Evolutionary conservation across 768 basidiomycete genomes (phyloP), one percentile per base, ranked within the genome.

Genomic region (Calocera cornea): DNA sequence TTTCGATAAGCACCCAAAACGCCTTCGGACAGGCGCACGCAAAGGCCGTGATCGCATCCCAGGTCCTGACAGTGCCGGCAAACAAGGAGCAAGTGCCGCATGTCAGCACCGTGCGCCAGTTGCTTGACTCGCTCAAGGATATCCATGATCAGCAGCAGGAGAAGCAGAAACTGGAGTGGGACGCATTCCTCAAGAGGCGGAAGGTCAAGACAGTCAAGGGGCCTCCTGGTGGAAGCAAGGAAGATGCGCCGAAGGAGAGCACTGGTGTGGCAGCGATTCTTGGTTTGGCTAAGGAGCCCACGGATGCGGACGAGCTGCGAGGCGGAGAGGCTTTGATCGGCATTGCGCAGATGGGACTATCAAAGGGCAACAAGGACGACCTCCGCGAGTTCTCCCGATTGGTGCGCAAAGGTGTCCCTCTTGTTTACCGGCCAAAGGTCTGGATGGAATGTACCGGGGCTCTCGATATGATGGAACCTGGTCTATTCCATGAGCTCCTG

Each of bases 361-460:
- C 69, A 34, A 87, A 86, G 0, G 81, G 88, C 36, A 86, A 77
- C 50, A 79, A 81, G 69, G 84, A 90, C 68, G 91, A 94, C 69
- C 82, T 87, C 73, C 84, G 81, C 67, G 89, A 88, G 73, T 91
- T 98, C 69, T 86, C 87, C 68, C 79, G 84, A 68, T 79, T 99
- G 5, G 83, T 95, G n/a, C 77, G 90, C 65, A 84, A 79, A 64
- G 97, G 97, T 2, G 90, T 97, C 36, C 97, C 97, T 1, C 81
- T 98, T 16, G 84, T 82, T 12, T 90, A 92, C 73, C 86, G 93
- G n/a, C 81, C 88, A 29, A 91, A 93, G 75, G 83, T 93, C 60
- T 95, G 93, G 91, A 76, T 89, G 66, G 97, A 99, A 79, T 95
- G 92, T 74, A 94, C 90, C 70, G 93, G 94, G 0, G 95, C 89